A percentile compares a stretch with the other conserved stretches of the same genome.
phyloP scores from a whole-genome alignment of 2,329 filamentous ascomycete species.

The Balansia obtecta region DNA sequence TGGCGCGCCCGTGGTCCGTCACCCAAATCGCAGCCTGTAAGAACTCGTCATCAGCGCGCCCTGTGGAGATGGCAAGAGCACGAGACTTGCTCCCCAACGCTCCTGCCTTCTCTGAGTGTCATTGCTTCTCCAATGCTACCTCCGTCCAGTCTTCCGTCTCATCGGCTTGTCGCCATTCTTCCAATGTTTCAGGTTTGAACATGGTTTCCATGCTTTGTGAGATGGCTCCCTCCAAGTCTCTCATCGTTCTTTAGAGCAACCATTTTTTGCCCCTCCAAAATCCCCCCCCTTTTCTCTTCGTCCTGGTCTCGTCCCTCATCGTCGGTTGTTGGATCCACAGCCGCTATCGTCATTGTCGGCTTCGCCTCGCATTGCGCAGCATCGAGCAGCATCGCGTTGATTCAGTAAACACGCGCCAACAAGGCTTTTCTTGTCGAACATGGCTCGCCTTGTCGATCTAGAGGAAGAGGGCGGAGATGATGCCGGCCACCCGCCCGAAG shows the following conservation, averaged over 20 bases:
- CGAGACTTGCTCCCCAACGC: slow-evolving; percentile 3
- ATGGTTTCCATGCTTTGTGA: background rate
- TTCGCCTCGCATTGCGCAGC: background rate
- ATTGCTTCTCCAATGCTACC: background rate
- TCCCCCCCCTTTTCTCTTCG: background rate
- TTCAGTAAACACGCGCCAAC: background rate
- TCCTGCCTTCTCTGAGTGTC: background rate
- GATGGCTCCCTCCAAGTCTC: slow-evolving; percentile 4
- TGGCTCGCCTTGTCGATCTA: slow-evolving; percentile 15
- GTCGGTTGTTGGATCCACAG: background rate
- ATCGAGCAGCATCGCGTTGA: background rate
- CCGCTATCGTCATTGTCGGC: background rate
- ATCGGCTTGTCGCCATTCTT: background rate
- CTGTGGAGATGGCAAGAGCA: slow-evolving; percentile 3
- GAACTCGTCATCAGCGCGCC: background rate
- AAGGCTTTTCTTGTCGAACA: slow-evolving; percentile 1
- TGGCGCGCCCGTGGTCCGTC: slow-evolving; percentile 2
- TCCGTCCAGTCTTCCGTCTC: background rate
- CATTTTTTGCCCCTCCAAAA: background rate
- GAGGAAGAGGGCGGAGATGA: slow-evolving; percentile 8
- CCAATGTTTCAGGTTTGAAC: background rate
- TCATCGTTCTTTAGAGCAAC: slow-evolving; percentile 1
- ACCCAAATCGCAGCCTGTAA: background rate
- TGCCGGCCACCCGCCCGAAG: slow-evolving; percentile 2
- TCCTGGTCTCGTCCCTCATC: background rate